Percentiles rank a stretch among this genome's conserved stretches.
Conservation (phyloP, 2,329 filamentous ascomycete species). For the Calonectria pauciramosa region DNA sequence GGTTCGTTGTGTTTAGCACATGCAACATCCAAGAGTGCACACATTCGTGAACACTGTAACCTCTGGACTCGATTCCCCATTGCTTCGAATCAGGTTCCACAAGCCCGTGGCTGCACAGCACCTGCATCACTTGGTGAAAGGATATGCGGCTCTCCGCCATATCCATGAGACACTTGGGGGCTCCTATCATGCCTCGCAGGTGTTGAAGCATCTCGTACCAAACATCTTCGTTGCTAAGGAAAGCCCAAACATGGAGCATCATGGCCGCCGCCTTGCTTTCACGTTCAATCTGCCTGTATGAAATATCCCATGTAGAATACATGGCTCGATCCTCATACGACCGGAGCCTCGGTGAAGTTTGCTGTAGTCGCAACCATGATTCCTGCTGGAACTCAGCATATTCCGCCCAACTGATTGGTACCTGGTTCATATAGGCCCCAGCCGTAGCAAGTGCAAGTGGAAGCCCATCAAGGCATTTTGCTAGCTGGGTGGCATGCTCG, state of each 20-base stretch:
- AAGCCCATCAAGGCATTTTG: conserved; percentile 47
- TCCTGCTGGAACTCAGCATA: conserved; percentile 57
- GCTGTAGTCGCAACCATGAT: conserved; percentile 54
- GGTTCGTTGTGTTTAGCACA: conserved; percentile 40
- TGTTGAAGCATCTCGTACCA: conserved; percentile 57
- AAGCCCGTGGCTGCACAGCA: conserved; percentile 48
- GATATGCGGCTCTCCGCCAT: conserved; percentile 35
- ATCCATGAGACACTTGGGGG: conserved; percentile 40
- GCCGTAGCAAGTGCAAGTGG: conserved; percentile 62
- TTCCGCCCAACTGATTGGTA: conserved; percentile 50
- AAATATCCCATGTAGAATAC: conserved; percentile 56
- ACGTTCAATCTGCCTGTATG: conserved; percentile 52
- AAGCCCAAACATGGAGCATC: conserved; percentile 58
- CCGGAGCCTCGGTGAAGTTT: conserved; percentile 44
- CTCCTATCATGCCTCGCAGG: conserved; percentile 14
- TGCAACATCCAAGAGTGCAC: conserved; percentile 50
- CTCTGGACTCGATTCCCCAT: conserved; percentile 30
- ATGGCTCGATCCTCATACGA: conserved; percentile 50
- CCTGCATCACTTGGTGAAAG: conserved; percentile 46
- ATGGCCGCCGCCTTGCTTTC: conserved; percentile 39
- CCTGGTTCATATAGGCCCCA: conserved; percentile 57
- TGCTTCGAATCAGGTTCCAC: conserved; percentile 40
- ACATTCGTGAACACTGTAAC: conserved; percentile 51
- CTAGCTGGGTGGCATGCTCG: background rate
- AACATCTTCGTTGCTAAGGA: conserved; percentile 58